Percentiles rank a stretch among this genome's conserved stretches.
Evolutionary conservation across 169 alveolate genomes (phyloP).

Genomic region (Besnoitia besnoiti): DNA sequence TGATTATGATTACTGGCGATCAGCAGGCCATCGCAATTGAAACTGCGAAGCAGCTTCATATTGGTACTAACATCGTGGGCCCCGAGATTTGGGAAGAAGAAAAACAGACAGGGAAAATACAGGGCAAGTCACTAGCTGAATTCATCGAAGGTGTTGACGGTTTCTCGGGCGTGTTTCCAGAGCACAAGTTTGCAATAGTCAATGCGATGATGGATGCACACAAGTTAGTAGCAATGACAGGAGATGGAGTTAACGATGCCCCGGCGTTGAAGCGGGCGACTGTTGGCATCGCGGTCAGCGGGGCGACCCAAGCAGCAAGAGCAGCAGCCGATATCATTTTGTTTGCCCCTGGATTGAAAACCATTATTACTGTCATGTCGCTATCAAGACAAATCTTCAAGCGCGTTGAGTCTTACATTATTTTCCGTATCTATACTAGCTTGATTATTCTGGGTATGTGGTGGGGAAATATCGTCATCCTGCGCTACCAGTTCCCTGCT

Average conservation of each 20-base stretch:
- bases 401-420: conserved; percentile 84
- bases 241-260: conserved; percentile 94
- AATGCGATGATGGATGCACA: conserved; percentile 71
- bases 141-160: conserved; percentile 71
- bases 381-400: conserved; percentile 86
- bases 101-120: conserved; percentile 50
- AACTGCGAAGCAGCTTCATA: conserved; percentile 77
- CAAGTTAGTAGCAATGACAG: conserved; percentile 91
- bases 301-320: conserved; percentile 91
- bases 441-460: conserved; percentile 70
- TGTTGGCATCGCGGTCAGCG: conserved; percentile 92
- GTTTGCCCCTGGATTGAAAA: conserved; percentile 87
- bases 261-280: conserved; percentile 93
- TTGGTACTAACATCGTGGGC: conserved; percentile 75
- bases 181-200: conserved; percentile 86
- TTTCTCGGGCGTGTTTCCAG: conserved; percentile 82
- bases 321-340: conserved; percentile 89
- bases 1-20: conserved; percentile 92
- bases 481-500: conserved; percentile 59
- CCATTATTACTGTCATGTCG: conserved; percentile 84
- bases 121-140: conserved; percentile 53
- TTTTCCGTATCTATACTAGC: conserved; percentile 71
- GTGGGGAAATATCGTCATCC: conserved; percentile 70
- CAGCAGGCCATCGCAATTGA: conserved; percentile 82
- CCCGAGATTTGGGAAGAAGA: conserved; percentile 68